These are phyloP conservation scores for Aspergillus nanangensis DNA, from an alignment of 495 filamentous ascomycete species.

Conservation along the genomic window DNA sequence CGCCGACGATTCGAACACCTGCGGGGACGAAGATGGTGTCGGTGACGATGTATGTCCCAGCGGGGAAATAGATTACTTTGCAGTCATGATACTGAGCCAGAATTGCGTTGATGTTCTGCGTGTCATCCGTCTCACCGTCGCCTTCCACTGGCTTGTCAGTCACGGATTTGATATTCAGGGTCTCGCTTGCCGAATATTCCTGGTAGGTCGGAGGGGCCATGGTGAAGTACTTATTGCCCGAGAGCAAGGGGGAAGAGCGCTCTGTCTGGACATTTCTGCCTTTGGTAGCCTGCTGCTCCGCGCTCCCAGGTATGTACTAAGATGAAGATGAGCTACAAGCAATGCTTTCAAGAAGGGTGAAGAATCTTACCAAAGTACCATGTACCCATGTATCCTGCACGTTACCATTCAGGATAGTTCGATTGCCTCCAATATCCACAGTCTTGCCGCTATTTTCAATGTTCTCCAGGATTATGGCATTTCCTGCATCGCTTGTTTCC, in stretches of 20 bases:
- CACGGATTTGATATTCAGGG: constrained; percentile 45
- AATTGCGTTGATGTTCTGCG: constrained; percentile 46
- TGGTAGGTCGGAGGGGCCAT: constrained; percentile 41
- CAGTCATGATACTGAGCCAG: constrained; percentile 35
- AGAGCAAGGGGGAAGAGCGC: constrained; percentile 13
- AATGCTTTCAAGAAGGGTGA: not conserved
- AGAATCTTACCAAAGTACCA: constrained; percentile 19
- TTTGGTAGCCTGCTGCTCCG: constrained; percentile 6
- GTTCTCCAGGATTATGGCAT: constrained; percentile 27
- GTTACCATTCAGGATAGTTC: constrained; percentile 11
- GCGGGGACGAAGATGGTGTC: constrained; percentile 49
- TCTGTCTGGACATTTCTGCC: constrained; percentile 13
- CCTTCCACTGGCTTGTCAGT: constrained; percentile 23
- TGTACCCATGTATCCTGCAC: constrained; percentile 26
- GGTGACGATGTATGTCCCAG: constrained; percentile 54
- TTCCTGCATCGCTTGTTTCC: constrained; percentile 14
- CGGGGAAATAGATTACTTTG: constrained; percentile 53
- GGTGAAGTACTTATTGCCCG: constrained; percentile 22
- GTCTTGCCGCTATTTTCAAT: constrained; percentile 18
- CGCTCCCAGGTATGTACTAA: constrained; percentile 16
- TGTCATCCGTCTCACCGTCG: constrained; percentile 34
- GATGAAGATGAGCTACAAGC: too few relatives aligned
- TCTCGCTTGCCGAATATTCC: constrained; percentile 27
- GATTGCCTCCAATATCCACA: constrained; percentile 13
- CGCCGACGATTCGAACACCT: constrained; percentile 47